Conservation (phyloP, 179 eudicot genomes). For the Kewa caespitosa region DNA sequence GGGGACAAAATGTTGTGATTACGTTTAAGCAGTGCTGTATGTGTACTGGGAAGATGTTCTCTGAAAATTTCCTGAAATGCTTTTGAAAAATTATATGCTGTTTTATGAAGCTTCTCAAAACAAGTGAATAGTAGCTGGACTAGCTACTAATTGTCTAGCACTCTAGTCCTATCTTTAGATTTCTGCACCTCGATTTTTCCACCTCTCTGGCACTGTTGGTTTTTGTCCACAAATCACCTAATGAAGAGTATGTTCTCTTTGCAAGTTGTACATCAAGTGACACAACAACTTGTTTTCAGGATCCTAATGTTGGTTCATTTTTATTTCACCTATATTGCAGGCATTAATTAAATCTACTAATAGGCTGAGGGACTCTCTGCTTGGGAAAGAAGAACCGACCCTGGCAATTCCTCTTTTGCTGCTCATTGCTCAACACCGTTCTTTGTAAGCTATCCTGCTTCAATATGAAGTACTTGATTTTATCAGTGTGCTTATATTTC, state of each 20-base stretch:
- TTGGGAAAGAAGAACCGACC: conserved; percentile 89
- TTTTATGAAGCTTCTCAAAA: neutral
- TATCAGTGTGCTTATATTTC: neutral
- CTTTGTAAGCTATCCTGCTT: conserved; percentile 57
- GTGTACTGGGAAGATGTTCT: neutral
- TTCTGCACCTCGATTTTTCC: neutral
- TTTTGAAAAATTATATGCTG: neutral
- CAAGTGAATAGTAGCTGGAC: neutral
- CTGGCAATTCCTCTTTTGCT: conserved; percentile 86
- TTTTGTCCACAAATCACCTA: neutral
- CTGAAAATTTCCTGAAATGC: neutral
- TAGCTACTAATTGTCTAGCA: neutral
- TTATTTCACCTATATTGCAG: conserved; percentile 38
- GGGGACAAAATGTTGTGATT: neutral
- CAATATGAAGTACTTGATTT: neutral
- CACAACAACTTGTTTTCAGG: conserved; percentile 2
- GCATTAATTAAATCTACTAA: conserved; percentile 90
- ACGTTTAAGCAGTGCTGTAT: neutral
- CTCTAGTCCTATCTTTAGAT: neutral
- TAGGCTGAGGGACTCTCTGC: conserved; percentile 86
- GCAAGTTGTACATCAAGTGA: neutral
- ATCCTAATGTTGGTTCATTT: neutral
- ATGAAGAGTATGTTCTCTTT: neutral
- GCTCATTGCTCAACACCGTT: conserved; percentile 96
- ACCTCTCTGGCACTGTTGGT: neutral